Evolutionary conservation across 2,329 filamentous ascomycete genomes (phyloP).

Genomic region (Epichloe brachyelytri): DNA sequence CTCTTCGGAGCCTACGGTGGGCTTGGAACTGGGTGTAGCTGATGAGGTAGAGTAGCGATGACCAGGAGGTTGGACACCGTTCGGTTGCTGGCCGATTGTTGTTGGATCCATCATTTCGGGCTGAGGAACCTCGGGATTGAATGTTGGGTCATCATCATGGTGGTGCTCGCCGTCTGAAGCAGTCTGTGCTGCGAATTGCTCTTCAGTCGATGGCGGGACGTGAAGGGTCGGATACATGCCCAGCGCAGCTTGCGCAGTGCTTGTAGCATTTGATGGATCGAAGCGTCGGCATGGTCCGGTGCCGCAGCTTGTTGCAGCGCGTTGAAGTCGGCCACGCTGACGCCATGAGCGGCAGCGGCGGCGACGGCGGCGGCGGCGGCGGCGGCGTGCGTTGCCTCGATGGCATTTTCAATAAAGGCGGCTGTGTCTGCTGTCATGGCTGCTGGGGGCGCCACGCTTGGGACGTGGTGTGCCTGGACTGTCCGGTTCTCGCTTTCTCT

Average conservation of each 20-base stretch:
- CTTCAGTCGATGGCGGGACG: slow-evolving; percentile 43
- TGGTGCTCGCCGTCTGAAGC: slow-evolving; percentile 19
- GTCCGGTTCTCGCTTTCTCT: slow-evolving; percentile 41
- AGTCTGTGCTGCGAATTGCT: slow-evolving; percentile 44
- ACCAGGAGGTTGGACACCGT: slow-evolving; percentile 23
- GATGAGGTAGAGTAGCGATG: slow-evolving; percentile 24
- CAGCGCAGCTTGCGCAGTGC: slow-evolving; percentile 45
- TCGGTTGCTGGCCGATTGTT: slow-evolving; percentile 18
- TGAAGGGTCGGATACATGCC: slow-evolving; percentile 48
- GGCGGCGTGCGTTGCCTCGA: slow-evolving; percentile 29
- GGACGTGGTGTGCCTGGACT: slow-evolving; percentile 36
- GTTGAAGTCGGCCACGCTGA: slow-evolving; percentile 41
- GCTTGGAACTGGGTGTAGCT: slow-evolving; percentile 48
- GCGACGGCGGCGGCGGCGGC: slow-evolving; percentile 17
- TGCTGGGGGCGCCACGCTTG: slow-evolving; percentile 35
- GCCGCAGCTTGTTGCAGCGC: slow-evolving; percentile 42
- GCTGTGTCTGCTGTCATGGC: slow-evolving; percentile 33
- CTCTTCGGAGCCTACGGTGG: slow-evolving; percentile 86
- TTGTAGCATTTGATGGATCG: slow-evolving; percentile 41
- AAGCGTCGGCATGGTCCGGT: slow-evolving; percentile 31
- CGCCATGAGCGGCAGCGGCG: slow-evolving; percentile 24
- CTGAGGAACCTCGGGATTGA: slow-evolving; percentile 20
- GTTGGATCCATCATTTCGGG: slow-evolving; percentile 16
- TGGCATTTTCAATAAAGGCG: slow-evolving; percentile 41
- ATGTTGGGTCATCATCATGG: slow-evolving; percentile 19